Evolutionary conservation across 345 rosid species (phyloP).

Genomic region (Boechera divaricarpa): DNA sequence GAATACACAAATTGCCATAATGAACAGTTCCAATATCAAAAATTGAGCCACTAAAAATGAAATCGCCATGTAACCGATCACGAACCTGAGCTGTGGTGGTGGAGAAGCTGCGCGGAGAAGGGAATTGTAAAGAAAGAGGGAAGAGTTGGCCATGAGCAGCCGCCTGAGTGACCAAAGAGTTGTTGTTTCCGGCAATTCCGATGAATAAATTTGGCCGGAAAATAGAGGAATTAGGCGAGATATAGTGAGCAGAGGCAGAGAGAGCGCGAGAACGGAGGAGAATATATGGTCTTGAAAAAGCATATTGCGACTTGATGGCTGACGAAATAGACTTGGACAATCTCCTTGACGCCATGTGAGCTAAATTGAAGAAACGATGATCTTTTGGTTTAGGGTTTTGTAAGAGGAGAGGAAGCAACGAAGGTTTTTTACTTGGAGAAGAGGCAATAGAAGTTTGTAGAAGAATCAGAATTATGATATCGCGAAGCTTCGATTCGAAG

Average conservation of each 20-base stretch:
- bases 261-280: slow-evolving; percentile 33
- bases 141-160: neutral
- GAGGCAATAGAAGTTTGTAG: slow-evolving; percentile 33
- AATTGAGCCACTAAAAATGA: neutral
- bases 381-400: neutral
- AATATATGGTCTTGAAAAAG: neutral
- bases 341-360: slow-evolving; percentile 39
- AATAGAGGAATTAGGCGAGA: slow-evolving; percentile 3
- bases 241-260: slow-evolving; percentile 26
- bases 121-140: slow-evolving; percentile 29
- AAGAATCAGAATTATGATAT: too few species aligned
- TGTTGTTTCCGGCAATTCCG: neutral
- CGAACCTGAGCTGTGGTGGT: slow-evolving; percentile 33
- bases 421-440: slow-evolving; percentile 6
- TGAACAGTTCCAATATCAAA: neutral
- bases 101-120: slow-evolving; percentile 33
- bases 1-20: too few species aligned
- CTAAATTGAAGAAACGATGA: neutral
- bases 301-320: slow-evolving; percentile 6
- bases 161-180: neutral
- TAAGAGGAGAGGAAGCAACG: neutral
- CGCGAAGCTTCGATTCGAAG: neutral
- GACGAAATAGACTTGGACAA: slow-evolving; percentile 7
- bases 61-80: neutral
- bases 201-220: slow-evolving; percentile 27